phyloP scores from a whole-genome alignment of 176 grass and related monocot species.

The Triticum urartu region DNA sequence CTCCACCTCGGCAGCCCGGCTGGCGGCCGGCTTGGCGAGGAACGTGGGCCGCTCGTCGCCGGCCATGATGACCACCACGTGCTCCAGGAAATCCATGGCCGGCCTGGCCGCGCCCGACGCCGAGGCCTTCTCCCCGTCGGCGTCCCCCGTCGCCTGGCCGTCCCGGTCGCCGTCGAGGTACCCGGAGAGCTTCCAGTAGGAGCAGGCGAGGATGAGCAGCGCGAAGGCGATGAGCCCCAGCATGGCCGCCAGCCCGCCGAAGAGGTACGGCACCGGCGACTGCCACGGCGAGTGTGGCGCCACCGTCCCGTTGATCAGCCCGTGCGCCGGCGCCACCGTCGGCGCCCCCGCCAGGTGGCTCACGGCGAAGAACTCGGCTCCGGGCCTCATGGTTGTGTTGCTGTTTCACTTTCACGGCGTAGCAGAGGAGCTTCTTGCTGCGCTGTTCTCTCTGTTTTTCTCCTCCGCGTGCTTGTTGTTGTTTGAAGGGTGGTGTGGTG shows the following conservation, averaged over 20 bases:
- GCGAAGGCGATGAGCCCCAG: slow-evolving; percentile 72
- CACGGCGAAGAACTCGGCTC: slow-evolving; percentile 34
- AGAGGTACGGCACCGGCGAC: slow-evolving; percentile 76
- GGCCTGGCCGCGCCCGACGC: slow-evolving; percentile 3
- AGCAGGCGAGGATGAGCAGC: slow-evolving; percentile 83
- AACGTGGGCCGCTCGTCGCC: slow-evolving; percentile 69
- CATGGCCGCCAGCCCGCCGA: slow-evolving; percentile 75
- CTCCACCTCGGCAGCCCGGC: slow-evolving; percentile 37
- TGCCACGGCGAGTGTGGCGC: slow-evolving; percentile 63
- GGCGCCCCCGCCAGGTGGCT: slow-evolving; percentile 19
- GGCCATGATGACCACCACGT: slow-evolving; percentile 57
- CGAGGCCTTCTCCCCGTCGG: slow-evolving; percentile 25
- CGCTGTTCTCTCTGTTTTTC: not conserved
- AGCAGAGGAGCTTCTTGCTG: not conserved
- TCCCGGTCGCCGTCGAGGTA: slow-evolving; percentile 41
- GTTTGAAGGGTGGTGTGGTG: not conserved
- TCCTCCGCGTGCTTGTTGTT: not conserved
- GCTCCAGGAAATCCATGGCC: not conserved
- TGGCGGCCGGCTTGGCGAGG: slow-evolving; percentile 49
- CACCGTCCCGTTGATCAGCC: slow-evolving; percentile 31
- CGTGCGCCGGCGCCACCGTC: slow-evolving; percentile 15
- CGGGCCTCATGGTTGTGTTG: slow-evolving; percentile 52
- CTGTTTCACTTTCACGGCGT: not conserved
- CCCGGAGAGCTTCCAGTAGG: slow-evolving; percentile 77
- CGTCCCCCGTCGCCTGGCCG: not conserved